A percentile compares a stretch with the other conserved stretches of the same genome.
phyloP scores from a whole-genome alignment of 2,329 filamentous ascomycete genomes.

The Sporothrix pallida region DNA sequence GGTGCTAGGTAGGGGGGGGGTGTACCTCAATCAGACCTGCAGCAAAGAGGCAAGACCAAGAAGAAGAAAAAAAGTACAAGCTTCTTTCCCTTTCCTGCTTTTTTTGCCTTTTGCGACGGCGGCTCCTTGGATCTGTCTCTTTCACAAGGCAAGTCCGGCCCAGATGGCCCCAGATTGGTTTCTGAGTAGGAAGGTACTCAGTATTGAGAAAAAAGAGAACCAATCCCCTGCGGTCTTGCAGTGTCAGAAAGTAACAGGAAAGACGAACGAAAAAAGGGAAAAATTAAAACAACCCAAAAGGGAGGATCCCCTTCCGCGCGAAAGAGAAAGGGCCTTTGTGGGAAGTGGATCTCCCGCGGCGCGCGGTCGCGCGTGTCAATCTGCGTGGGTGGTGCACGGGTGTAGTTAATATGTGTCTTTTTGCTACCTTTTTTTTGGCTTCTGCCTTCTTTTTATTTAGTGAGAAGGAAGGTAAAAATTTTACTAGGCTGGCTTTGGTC shows the following conservation, averaged over 20 bases:
- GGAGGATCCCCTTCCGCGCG: conserved; percentile 15
- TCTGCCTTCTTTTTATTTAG: background rate
- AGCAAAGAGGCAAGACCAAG: background rate
- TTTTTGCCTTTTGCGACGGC: no score
- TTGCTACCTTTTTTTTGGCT: background rate
- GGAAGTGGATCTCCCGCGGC: conserved; percentile 26
- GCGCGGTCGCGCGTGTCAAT: conserved; percentile 25
- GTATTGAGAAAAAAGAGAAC: background rate
- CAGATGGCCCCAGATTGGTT: conserved; percentile 11
- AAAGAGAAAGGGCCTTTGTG: conserved; percentile 23
- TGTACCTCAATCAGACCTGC: background rate
- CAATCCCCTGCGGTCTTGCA: background rate
- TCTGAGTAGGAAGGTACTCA: background rate
- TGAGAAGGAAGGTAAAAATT: background rate
- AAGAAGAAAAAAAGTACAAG: conserved; percentile 1
- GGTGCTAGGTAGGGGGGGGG: background rate
- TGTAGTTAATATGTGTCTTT: conserved; percentile 3
- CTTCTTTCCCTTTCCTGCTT: conserved; percentile 9
- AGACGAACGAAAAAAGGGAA: background rate
- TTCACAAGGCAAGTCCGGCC: conserved; percentile 25
- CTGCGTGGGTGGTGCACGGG: background rate
- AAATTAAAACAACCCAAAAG: conserved; percentile 17
- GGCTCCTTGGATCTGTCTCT: no score
- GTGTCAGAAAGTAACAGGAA: background rate
- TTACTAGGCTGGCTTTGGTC: background rate